Conservation (phyloP, 2,329 filamentous ascomycete genomes). For the Ascochyta koolunga region DNA sequence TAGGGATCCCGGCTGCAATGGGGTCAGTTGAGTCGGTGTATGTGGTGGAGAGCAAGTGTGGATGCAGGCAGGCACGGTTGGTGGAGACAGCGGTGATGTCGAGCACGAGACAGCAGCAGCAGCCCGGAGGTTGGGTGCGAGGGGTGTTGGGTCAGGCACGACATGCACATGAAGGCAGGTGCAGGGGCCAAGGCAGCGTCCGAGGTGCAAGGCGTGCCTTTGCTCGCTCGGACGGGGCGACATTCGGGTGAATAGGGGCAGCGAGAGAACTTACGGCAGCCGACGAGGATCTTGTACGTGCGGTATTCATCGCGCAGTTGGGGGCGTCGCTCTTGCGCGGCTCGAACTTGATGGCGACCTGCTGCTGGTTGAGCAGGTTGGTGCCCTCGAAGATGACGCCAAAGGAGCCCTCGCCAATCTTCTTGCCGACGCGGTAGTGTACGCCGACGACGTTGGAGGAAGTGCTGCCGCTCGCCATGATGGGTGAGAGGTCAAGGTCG, state of each 20-base stretch:
- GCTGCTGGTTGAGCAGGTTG: conserved; percentile 97
- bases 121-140: background rate
- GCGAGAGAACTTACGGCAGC: conserved; percentile 80
- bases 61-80: conserved; percentile 1
- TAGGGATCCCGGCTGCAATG: conserved; percentile 85
- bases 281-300: conserved; percentile 98
- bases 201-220: conserved; percentile 16
- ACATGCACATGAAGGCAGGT: background rate
- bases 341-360: conserved; percentile 99
- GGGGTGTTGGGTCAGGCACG: background rate
- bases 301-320: conserved; percentile 98
- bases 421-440: conserved; percentile 98
- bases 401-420: conserved; percentile 98
- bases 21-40: conserved; percentile 18
- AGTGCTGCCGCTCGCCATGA: conserved; percentile 86
- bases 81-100: background rate
- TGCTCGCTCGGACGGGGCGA: conserved; percentile 13
- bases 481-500: conserved; percentile 13
- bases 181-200: conserved; percentile 13
- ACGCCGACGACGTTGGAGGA: conserved; percentile 98
- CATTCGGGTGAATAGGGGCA: conserved; percentile 16
- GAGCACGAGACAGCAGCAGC: background rate
- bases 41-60: background rate
- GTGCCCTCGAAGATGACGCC: conserved; percentile 99
- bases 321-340: conserved; percentile 96